Percentiles rank a stretch among this genome's conserved stretches.
Evolutionary conservation across 306 rosid species (phyloP).

Genomic region (Morella rubra): DNA sequence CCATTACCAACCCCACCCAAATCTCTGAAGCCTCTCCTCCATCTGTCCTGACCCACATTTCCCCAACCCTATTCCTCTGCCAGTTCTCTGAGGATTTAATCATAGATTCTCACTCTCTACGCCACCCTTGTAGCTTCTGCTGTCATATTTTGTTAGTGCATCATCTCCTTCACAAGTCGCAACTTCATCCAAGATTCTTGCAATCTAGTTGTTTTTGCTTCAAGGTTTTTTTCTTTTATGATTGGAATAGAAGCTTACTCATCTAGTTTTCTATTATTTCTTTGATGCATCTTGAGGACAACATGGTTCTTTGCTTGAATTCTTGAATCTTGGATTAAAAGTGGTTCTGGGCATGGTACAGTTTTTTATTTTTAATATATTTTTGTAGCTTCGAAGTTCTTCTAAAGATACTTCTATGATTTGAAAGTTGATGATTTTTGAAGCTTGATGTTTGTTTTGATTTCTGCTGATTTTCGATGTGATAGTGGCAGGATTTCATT

Average conservation of each 20-base stretch:
- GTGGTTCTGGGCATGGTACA: background rate
- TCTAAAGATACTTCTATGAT: constrained; percentile 6
- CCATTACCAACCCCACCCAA: constrained; percentile 8
- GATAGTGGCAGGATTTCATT: constrained; percentile 17
- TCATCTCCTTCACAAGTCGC: background rate
- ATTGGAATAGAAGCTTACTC: constrained; percentile 40
- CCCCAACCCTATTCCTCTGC: background rate
- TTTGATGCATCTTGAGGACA: background rate
- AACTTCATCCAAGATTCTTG: constrained; percentile 1
- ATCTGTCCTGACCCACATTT: background rate
- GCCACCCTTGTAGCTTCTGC: constrained; percentile 9
- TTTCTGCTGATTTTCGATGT: background rate
- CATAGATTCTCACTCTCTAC: constrained; percentile 2
- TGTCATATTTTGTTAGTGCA: background rate
- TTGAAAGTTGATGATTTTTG: background rate
- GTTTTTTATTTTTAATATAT: background rate
- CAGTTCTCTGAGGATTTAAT: background rate
- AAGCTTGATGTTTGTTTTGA: background rate
- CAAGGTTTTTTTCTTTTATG: constrained; percentile 33
- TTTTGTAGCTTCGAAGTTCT: constrained; percentile 4
- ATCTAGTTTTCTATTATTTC: constrained; percentile 23
- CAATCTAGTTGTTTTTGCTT: constrained; percentile 18
- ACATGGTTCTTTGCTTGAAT: constrained; percentile 12
- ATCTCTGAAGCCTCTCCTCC: constrained; percentile 2
- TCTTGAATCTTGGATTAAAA: constrained; percentile 6